Evolutionary conservation across 208 protist species (phyloP).

Genomic region (Trypanosoma scelopori): DNA sequence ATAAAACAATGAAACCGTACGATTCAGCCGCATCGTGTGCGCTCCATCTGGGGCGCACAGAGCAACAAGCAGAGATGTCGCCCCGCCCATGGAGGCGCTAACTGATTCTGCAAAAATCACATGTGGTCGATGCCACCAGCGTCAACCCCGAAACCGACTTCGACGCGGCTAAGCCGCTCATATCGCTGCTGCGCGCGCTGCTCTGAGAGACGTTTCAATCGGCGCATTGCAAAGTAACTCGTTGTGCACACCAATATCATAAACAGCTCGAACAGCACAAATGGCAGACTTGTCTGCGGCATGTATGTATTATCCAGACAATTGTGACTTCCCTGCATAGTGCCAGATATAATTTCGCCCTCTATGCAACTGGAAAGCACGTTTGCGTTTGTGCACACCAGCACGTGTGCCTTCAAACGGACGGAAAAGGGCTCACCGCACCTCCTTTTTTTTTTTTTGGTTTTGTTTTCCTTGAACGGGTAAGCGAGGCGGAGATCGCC

Average conservation of each 20-base stretch:
- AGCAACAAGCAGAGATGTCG: too few relatives aligned
- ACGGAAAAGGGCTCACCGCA: too few relatives aligned
- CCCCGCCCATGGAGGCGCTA: too few relatives aligned
- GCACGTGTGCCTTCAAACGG: too few relatives aligned
- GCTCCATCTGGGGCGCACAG: too few relatives aligned
- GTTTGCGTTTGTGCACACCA: too few relatives aligned
- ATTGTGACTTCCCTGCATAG: background rate
- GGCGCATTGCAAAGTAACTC: slow-evolving; percentile 39
- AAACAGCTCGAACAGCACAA: slow-evolving; percentile 59
- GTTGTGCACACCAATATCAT: slow-evolving; percentile 33
- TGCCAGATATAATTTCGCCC: background rate
- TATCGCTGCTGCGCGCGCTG: slow-evolving; percentile 53
- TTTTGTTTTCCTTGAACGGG: too few relatives aligned
- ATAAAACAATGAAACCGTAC: too few relatives aligned
- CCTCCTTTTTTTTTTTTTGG: too few relatives aligned
- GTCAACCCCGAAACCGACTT: slow-evolving; percentile 32
- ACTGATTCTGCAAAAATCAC: background rate
- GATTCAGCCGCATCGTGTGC: too few relatives aligned
- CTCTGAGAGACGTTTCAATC: slow-evolving; percentile 41
- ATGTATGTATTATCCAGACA: slow-evolving; percentile 3
- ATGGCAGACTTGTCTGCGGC: slow-evolving; percentile 33
- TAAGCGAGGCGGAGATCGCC: too few relatives aligned
- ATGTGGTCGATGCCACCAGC: background rate
- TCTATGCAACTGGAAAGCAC: too few relatives aligned
- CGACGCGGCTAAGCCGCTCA: slow-evolving; percentile 55